Percentiles rank a stretch among this genome's conserved stretches.
Evolutionary conservation across 768 basidiomycete species (phyloP).

Genomic region (Macrolepiota albuminosa): DNA sequence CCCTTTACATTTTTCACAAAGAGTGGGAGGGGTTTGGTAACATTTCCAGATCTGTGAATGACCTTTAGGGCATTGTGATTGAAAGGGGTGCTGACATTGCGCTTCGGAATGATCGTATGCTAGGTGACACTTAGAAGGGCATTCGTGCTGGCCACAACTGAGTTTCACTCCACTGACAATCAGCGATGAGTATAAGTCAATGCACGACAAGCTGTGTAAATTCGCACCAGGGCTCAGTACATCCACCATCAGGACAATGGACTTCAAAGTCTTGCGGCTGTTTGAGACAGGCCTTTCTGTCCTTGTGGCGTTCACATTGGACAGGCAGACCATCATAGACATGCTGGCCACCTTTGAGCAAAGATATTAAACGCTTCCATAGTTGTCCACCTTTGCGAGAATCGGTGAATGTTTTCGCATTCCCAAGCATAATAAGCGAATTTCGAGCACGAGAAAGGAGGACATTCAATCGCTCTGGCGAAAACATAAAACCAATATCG

Average conservation of each 20-base stretch:
- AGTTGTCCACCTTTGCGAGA: not conserved
- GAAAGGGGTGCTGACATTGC: not conserved
- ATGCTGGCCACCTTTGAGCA: not conserved
- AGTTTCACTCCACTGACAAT: not conserved
- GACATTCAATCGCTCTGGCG: conserved; percentile 67
- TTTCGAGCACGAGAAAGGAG: conserved; percentile 65
- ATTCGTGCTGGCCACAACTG: not conserved
- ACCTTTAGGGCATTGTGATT: not conserved
- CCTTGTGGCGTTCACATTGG: not conserved
- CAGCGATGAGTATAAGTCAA: not conserved
- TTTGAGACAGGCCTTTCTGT: not conserved
- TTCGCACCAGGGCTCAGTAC: conserved; percentile 1
- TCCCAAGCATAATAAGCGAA: conserved; percentile 63
- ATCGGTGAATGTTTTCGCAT: conserved; percentile 36
- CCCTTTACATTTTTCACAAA: not conserved
- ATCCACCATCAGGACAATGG: conserved; percentile 1
- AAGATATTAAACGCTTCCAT: not conserved
- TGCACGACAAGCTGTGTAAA: not conserved
- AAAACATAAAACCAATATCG: conserved; percentile 69
- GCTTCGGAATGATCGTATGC: not conserved
- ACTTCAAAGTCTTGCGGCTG: not conserved
- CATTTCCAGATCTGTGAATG: not conserved
- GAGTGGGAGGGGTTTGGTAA: not conserved
- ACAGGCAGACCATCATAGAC: conserved; percentile 1
- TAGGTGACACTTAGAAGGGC: not conserved